Percentiles rank a stretch among this genome's conserved stretches.
Conservation (phyloP, 164 flowering plant genomes). For the Liquidambar formosana region DNA sequence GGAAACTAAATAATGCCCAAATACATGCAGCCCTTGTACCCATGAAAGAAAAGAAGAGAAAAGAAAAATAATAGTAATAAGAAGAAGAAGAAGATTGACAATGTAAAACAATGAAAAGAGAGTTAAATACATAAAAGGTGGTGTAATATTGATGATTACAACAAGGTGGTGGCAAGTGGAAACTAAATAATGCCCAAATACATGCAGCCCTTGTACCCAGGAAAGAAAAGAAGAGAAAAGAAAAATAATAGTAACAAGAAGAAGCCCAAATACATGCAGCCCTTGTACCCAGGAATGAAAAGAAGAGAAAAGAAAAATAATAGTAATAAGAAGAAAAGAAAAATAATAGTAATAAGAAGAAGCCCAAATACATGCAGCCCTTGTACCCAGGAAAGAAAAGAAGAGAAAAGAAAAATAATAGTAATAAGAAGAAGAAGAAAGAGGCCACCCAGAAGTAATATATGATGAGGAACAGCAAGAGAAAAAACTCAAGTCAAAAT, state of each 20-base stretch:
- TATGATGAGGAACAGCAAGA: background rate
- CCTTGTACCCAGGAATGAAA: background rate
- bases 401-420: background rate
- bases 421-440: background rate
- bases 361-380: background rate
- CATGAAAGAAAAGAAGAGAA: background rate
- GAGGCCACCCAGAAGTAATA: background rate
- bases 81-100: background rate
- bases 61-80: too few species aligned
- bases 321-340: too few species aligned
- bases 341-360: background rate
- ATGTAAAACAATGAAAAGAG: background rate
- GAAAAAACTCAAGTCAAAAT: conserved; percentile 1
- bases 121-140: background rate
- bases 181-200: background rate
- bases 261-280: background rate
- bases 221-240: background rate
- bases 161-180: background rate
- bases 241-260: too few species aligned
- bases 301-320: too few species aligned
- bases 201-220: background rate
- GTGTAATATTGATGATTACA: background rate
- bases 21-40: background rate
- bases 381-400: background rate
- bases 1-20: background rate